Evolutionary conservation across 2,329 filamentous ascomycete species (phyloP).

Genomic region (Acrocalymma vagum): DNA sequence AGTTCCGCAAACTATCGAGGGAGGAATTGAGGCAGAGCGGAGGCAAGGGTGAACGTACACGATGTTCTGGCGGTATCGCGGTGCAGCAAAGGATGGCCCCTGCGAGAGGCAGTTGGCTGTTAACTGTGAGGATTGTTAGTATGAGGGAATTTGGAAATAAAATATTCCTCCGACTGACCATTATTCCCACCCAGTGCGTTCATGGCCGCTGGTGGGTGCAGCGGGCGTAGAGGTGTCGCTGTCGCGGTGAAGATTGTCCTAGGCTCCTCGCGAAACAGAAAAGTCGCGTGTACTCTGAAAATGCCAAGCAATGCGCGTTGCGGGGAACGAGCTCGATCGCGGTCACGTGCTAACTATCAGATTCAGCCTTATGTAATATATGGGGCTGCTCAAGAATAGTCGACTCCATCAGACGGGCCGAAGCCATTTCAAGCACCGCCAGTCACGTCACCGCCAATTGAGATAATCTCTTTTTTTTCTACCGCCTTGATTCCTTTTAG

Average conservation of each 20-base stretch:
- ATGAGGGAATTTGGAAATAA: background rate
- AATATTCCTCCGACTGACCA: slow-evolving; percentile 27
- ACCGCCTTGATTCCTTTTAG: too few relatives aligned
- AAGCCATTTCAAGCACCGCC: too few relatives aligned
- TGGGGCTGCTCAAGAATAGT: too few relatives aligned
- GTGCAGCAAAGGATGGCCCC: slow-evolving; percentile 88
- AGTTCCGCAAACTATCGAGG: too few relatives aligned
- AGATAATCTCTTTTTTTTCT: too few relatives aligned
- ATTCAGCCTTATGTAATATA: too few relatives aligned
- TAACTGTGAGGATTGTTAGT: slow-evolving; percentile 32
- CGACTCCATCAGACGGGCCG: too few relatives aligned
- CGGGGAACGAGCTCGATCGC: slow-evolving; percentile 13
- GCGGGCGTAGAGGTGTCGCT: slow-evolving; percentile 21
- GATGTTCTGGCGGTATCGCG: slow-evolving; percentile 79
- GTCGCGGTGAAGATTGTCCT: slow-evolving; percentile 26
- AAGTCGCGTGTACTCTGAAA: too few relatives aligned
- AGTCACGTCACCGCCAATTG: too few relatives aligned
- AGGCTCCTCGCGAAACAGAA: too few relatives aligned
- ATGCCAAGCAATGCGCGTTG: slow-evolving; percentile 11
- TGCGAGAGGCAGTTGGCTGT: slow-evolving; percentile 47
- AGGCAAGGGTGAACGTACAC: slow-evolving; percentile 60
- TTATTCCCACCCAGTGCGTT: slow-evolving; percentile 33
- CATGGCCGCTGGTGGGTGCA: slow-evolving; percentile 28
- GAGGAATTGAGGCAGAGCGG: background rate
- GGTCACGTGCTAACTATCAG: slow-evolving; percentile 10